Conservation (phyloP, 1,284 basidiomycete genomes). For the Malassezia brasiliensis region DNA sequence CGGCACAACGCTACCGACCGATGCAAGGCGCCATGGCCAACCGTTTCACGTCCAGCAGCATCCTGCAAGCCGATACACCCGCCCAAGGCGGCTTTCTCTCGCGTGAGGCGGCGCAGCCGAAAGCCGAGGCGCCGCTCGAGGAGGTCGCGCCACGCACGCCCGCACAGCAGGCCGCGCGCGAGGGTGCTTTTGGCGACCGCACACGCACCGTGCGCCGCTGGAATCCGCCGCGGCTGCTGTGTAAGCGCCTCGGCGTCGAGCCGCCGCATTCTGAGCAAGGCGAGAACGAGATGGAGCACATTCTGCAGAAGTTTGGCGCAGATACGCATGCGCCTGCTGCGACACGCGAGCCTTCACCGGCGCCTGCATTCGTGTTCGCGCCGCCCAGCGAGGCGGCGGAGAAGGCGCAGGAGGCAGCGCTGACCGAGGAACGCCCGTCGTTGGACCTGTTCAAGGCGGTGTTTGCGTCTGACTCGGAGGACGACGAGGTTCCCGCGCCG, state of each 20-base stretch:
- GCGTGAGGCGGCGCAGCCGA: neutral
- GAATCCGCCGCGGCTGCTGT: constrained; percentile 14
- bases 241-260: constrained; percentile 10
- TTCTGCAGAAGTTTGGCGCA: neutral
- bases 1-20: constrained; percentile 81
- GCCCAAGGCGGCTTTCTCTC: neutral
- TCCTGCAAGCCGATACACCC: constrained; percentile 2
- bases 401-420: neutral
- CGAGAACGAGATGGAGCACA: neutral
- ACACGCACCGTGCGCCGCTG: constrained; percentile 6
- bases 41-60: constrained; percentile 59
- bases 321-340: neutral
- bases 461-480: constrained; percentile 11
- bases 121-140: neutral
- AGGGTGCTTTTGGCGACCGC: constrained; percentile 4
- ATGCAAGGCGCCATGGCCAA: constrained; percentile 83
- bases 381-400: neutral
- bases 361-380: constrained; percentile 4
- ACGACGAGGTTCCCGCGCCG: neutral
- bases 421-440: constrained; percentile 4
- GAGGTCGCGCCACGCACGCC: neutral
- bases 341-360: no score
- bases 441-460: constrained; percentile 15
- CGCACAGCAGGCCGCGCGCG: constrained; percentile 9
- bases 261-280: constrained; percentile 1